Evolutionary conservation across 345 rosid genomes (phyloP).

Genomic region (Excoecaria agallocha): DNA sequence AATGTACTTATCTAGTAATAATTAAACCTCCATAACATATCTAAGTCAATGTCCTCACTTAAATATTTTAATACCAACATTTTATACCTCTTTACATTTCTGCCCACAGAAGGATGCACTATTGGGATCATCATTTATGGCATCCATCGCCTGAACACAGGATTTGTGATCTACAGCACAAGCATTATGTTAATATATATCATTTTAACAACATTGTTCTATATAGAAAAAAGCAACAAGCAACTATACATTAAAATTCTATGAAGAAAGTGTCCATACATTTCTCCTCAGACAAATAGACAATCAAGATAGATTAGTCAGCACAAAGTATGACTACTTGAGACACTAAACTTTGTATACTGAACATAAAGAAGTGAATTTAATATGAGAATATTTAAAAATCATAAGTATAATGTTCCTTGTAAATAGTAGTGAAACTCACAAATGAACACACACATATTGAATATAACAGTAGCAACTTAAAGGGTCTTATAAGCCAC

Average conservation of each 20-base stretch:
- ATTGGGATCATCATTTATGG: slow-evolving; percentile 26
- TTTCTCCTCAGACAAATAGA: slow-evolving; percentile 71
- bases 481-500: neutral
- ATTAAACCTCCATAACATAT: neutral
- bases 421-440: too few relatives aligned
- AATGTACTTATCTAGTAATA: neutral
- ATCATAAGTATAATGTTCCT: too few relatives aligned
- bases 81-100: slow-evolving; percentile 74
- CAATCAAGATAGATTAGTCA: too few relatives aligned
- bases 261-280: slow-evolving; percentile 45
- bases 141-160: slow-evolving; percentile 45
- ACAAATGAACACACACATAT: too few relatives aligned
- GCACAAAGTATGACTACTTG: too few relatives aligned
- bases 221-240: neutral
- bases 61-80: neutral
- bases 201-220: neutral
- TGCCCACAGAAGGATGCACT: slow-evolving; percentile 65
- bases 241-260: neutral
- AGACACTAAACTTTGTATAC: too few relatives aligned
- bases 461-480: neutral
- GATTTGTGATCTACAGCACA: slow-evolving; percentile 67
- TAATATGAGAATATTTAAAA: too few relatives aligned
- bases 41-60: neutral
- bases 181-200: slow-evolving; percentile 17
- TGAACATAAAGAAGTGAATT: too few relatives aligned